Evolutionary conservation across 2,329 filamentous ascomycete species (phyloP).

Genomic region (Fusarium nematophilum): DNA sequence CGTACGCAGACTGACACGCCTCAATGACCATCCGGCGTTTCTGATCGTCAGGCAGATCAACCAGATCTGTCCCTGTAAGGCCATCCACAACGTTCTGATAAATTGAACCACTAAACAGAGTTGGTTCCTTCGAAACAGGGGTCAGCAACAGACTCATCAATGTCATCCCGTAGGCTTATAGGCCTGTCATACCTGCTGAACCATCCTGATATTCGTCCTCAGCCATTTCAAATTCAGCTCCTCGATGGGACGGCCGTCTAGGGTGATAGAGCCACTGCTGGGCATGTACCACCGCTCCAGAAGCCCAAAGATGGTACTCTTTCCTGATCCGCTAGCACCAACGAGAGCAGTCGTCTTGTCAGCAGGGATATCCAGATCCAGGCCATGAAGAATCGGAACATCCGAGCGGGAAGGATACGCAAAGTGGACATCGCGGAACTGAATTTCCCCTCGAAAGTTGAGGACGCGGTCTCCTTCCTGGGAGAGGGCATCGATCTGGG

Average conservation of each 20-base stretch:
- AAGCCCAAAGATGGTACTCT: conserved; percentile 68
- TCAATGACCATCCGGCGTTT: conserved; percentile 57
- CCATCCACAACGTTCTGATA: conserved; percentile 65
- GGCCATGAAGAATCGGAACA: conserved; percentile 56
- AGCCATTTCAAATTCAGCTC: conserved; percentile 64
- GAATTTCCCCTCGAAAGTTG: conserved; percentile 57
- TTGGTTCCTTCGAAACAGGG: conserved; percentile 58
- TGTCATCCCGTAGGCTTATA: no score
- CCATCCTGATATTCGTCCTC: conserved; percentile 63
- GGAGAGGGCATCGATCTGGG: conserved; percentile 57
- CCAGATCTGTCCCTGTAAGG: conserved; percentile 52
- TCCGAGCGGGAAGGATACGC: conserved; percentile 68
- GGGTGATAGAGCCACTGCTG: conserved; percentile 55
- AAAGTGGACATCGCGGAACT: conserved; percentile 61
- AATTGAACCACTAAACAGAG: conserved; percentile 64
- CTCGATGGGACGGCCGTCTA: conserved; percentile 57
- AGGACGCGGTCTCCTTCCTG: conserved; percentile 47
- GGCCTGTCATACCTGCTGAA: conserved; percentile 52
- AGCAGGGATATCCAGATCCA: conserved; percentile 57
- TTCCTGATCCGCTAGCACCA: conserved; percentile 68
- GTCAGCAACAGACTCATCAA: not conserved
- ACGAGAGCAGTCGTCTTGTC: conserved; percentile 66
- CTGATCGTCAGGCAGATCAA: conserved; percentile 53
- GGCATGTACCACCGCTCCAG: conserved; percentile 71
- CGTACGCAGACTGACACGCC: conserved; percentile 62